Evolutionary conservation across 2,329 filamentous ascomycete species (phyloP).

Genomic region (Coleophoma crateriformis): DNA sequence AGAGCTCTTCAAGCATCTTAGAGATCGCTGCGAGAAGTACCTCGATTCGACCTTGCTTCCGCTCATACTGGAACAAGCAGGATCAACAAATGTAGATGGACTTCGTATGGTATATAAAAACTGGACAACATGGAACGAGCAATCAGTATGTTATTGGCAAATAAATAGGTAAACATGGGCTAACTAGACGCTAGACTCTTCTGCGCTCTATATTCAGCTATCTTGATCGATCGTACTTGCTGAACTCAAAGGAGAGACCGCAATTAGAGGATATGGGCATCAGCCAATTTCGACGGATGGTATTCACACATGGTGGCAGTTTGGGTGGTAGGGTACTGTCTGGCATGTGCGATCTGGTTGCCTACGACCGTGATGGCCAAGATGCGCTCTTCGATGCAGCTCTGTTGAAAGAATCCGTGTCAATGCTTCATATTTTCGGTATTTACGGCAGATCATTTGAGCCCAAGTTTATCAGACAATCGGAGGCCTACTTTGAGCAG

Average conservation of each 20-base stretch:
- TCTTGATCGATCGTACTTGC: constrained; percentile 82
- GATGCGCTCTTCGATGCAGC: constrained; percentile 50
- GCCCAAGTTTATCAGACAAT: constrained; percentile 62
- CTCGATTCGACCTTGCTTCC: constrained; percentile 56
- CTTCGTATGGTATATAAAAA: constrained; percentile 48
- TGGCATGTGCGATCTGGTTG: constrained; percentile 73
- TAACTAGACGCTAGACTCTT: constrained; percentile 46
- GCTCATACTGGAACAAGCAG: constrained; percentile 43
- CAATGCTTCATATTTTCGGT: constrained; percentile 79
- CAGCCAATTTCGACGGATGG: constrained; percentile 62
- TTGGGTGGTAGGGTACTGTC: constrained; percentile 33
- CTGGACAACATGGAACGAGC: constrained; percentile 76
- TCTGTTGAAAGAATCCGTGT: constrained; percentile 69
- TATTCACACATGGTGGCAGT: constrained; percentile 29
- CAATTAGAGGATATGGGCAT: constrained; percentile 81
- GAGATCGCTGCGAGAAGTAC: constrained; percentile 60
- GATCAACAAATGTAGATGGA: constrained; percentile 53
- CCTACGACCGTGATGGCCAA: constrained; percentile 59
- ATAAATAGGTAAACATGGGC: neutral
- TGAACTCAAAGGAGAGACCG: constrained; percentile 62
- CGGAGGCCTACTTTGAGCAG: constrained; percentile 59
- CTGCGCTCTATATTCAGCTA: constrained; percentile 91
- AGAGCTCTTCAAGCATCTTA: constrained; percentile 61
- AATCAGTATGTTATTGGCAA: constrained; percentile 52
- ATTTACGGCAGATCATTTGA: constrained; percentile 81